Conservation (phyloP, 495 filamentous ascomycete genomes). For the Aspergillus bridgeri region DNA sequence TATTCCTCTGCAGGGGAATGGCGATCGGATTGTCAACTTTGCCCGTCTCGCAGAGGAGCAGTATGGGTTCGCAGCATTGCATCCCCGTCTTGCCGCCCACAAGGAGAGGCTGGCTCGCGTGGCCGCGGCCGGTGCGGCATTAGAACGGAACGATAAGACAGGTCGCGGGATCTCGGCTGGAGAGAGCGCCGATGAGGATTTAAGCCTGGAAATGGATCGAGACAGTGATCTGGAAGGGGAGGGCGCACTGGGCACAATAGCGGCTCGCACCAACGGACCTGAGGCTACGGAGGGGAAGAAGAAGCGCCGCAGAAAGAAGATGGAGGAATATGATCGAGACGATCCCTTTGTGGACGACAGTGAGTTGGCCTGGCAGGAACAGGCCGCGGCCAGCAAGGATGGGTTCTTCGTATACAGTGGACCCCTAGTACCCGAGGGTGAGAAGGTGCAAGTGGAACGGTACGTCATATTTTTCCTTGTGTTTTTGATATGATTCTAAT, state of each 20-base stretch:
- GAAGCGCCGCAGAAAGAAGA: conserved; percentile 73
- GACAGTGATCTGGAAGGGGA: conserved; percentile 68
- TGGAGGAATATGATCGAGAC: conserved; percentile 93
- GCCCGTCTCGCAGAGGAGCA: conserved; percentile 87
- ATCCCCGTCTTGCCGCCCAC: conserved; percentile 84
- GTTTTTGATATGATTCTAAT: conserved; percentile 23
- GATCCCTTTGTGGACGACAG: conserved; percentile 98
- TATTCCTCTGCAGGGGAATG: conserved; percentile 72
- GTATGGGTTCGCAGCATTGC: conserved; percentile 91
- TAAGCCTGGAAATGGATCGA: conserved; percentile 41
- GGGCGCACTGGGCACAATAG: conserved; percentile 64
- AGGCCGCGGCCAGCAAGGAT: conserved; percentile 88
- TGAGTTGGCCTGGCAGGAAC: conserved; percentile 92
- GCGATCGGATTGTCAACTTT: conserved; percentile 91
- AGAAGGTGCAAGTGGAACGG: conserved; percentile 81
- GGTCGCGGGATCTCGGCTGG: conserved; percentile 54
- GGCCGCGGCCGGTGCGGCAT: conserved; percentile 74
- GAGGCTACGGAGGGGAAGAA: conserved; percentile 58
- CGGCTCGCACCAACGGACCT: conserved; percentile 45
- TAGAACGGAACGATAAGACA: conserved; percentile 62
- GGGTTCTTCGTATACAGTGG: conserved; percentile 88
- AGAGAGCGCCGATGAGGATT: conserved; percentile 60
- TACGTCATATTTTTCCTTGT: conserved; percentile 32
- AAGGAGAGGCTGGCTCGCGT: conserved; percentile 76
- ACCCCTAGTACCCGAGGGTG: conserved; percentile 78